A percentile compares a stretch with the other conserved stretches of the same genome.
Evolutionary conservation across 257 asterid genomes (phyloP).

Genomic region (Parsonsia alboflavescens): DNA sequence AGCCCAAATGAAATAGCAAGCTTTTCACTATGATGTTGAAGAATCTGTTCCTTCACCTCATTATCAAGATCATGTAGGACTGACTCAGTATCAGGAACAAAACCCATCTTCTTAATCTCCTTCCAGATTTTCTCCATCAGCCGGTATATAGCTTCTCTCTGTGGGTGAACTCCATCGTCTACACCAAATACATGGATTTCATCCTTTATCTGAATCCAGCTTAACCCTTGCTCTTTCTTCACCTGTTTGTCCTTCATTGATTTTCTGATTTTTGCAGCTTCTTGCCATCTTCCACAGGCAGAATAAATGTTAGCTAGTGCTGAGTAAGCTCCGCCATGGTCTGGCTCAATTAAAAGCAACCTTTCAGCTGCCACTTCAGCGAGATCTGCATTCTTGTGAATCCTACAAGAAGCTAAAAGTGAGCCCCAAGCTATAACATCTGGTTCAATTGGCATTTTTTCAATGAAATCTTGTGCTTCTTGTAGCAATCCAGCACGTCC

Average conservation of each 20-base stretch:
- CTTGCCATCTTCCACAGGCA: conserved; percentile 75
- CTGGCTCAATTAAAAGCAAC: conserved; percentile 66
- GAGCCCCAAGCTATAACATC: conserved; percentile 90
- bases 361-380: conserved; percentile 71
- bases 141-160: conserved; percentile 52
- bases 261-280: conserved; percentile 73
- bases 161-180: conserved; percentile 70
- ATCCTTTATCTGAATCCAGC: conserved; percentile 76
- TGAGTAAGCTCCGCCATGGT: conserved; percentile 77
- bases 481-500: conserved; percentile 82
- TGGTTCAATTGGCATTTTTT: conserved; percentile 62
- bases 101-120: conserved; percentile 77
- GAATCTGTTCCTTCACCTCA: conserved; percentile 72
- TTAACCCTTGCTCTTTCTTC: conserved; percentile 87
- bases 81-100: conserved; percentile 62
- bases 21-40: conserved; percentile 82
- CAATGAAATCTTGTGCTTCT: conserved; percentile 67
- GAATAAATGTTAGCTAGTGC: conserved; percentile 79
- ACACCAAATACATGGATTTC: conserved; percentile 72
- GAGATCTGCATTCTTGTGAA: conserved; percentile 59
- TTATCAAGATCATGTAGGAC: conserved; percentile 80
- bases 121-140: conserved; percentile 58
- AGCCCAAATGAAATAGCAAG: conserved; percentile 83
- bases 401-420: conserved; percentile 73
- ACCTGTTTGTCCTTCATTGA: conserved; percentile 76